Conservation (phyloP, 1,139 yeast genomes). For the Protomyces gravidus region DNA sequence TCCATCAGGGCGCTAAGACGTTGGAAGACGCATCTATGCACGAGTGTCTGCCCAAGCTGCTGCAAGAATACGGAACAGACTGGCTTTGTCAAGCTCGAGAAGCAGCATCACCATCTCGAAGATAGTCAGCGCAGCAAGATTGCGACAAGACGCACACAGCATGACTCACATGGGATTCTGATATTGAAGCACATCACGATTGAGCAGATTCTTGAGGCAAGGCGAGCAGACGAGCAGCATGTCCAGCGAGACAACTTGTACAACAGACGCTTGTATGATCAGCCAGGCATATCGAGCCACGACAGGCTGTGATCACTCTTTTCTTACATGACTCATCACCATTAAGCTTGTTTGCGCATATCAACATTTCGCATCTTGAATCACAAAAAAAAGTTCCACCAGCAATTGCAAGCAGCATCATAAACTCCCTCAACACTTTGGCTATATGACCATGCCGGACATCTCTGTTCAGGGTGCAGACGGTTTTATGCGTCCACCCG, state of each 20-base stretch:
- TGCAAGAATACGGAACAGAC: not conserved
- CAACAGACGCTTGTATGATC: conserved; percentile 18
- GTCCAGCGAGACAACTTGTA: conserved; percentile 11
- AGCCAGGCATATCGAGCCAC: not conserved
- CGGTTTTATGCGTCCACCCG: not conserved
- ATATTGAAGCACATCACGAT: not conserved
- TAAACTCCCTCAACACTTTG: not conserved
- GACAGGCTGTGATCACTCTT: too few relatives aligned
- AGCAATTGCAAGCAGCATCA: too few relatives aligned
- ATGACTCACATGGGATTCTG: not conserved
- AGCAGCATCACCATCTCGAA: not conserved
- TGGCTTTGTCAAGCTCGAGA: not conserved
- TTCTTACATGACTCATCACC: too few relatives aligned
- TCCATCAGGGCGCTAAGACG: not conserved
- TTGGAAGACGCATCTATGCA: not conserved
- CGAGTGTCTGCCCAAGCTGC: not conserved
- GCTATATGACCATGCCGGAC: not conserved
- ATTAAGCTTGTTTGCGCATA: too few relatives aligned
- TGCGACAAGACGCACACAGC: too few relatives aligned
- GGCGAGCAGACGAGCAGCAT: not conserved
- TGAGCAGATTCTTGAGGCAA: not conserved
- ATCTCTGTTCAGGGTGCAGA: not conserved
- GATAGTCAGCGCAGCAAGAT: not conserved
- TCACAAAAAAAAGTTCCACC: not conserved
- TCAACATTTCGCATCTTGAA: too few relatives aligned